These are phyloP conservation scores for Oldenlandia corymbosa DNA, from an alignment of 257 asterid genomes.

Conservation along the genomic window DNA sequence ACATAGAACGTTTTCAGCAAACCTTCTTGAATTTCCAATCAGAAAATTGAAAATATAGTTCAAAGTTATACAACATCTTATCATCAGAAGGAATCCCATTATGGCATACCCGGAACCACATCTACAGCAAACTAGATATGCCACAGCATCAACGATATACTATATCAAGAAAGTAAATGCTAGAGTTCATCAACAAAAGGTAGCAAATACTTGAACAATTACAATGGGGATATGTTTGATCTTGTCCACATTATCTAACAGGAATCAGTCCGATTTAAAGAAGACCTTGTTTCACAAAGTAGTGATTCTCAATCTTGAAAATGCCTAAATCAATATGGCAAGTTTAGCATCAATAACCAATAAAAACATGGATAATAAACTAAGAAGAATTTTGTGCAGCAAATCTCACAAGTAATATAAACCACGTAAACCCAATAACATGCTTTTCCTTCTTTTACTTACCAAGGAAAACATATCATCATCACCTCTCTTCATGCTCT, in stretches of 20 bases:
- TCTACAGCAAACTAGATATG: too few relatives aligned
- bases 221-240: conserved; percentile 71
- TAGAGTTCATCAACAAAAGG: conserved; percentile 6
- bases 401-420: background rate
- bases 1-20: background rate
- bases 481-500: conserved; percentile 55
- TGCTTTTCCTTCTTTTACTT: conserved; percentile 23
- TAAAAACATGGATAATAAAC: background rate
- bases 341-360: conserved; percentile 7
- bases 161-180: background rate
- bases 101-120: background rate
- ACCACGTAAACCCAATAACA: background rate
- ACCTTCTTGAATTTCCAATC: background rate
- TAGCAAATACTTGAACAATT: conserved; percentile 72
- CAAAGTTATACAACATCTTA: background rate
- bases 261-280: conserved; percentile 63
- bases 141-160: background rate
- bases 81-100: background rate
- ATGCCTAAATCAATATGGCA: conserved; percentile 54
- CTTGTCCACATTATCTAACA: conserved; percentile 83
- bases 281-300: conserved; percentile 89
- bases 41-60: background rate
- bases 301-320: conserved; percentile 97
- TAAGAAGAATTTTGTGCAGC: too few relatives aligned
- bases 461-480: conserved; percentile 92